A percentile compares a stretch with the other conserved stretches of the same genome.
phyloP scores from a whole-genome alignment of 1,284 basidiomycete genomes.

The Marasmius tenuissimus region DNA sequence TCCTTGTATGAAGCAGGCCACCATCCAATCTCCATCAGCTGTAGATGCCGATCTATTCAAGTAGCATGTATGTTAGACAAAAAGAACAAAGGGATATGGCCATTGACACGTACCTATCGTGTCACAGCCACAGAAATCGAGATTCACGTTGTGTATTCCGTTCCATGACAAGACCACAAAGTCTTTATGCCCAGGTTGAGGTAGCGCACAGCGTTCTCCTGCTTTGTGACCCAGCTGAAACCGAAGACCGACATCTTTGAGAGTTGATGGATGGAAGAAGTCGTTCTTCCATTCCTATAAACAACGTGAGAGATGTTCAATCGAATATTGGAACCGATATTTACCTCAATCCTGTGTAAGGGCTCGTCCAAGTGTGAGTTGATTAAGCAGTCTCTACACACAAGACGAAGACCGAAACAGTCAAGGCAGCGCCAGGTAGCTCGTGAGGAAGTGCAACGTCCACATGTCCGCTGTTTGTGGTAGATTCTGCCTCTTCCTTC shows the following conservation, averaged over 20 bases:
- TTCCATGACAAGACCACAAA: slow-evolving; percentile 9
- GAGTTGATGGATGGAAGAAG: neutral
- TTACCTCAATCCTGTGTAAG: no score
- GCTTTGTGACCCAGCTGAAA: slow-evolving; percentile 11
- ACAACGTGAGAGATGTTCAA: no score
- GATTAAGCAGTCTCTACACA: no score
- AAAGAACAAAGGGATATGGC: neutral
- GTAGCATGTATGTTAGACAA: no score
- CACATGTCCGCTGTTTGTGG: no score
- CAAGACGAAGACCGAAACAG: no score
- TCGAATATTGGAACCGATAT: no score
- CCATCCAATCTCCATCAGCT: neutral
- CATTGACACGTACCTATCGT: neutral
- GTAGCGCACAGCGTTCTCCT: neutral
- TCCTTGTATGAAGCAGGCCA: slow-evolving; percentile 3
- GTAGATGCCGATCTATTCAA: neutral
- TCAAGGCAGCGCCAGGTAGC: no score
- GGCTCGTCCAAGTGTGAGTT: no score
- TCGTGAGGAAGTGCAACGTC: no score
- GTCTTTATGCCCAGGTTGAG: neutral
- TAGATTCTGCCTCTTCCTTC: no score
- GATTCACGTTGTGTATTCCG: slow-evolving; percentile 7
- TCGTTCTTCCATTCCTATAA: slow-evolving; percentile 2
- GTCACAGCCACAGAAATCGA: slow-evolving; percentile 9
- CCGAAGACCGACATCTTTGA: neutral